Base-by-base conservation (phyloP, 129 eudicot species). In the Chrysanthemum seticuspe region DNA sequence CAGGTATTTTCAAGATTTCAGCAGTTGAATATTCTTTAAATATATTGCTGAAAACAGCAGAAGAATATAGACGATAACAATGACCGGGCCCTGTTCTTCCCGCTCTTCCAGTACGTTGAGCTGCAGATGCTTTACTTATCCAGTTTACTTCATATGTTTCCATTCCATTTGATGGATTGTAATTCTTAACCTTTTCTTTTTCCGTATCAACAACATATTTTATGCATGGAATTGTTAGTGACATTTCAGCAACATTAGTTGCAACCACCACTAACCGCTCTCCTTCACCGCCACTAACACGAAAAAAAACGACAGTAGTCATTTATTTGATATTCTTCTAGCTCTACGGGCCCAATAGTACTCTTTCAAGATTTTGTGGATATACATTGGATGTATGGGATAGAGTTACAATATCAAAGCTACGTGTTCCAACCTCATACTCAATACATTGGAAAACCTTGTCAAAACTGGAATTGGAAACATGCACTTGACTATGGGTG, bases 171-270 rank as follows among this genome's bases (percentile, higher is more conserved):
- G 21, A 19, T 19, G 21, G 21, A 19, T 19, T 19, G 21, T 19
- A 19, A 19, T 19, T 19, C 21, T 19, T 19, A 19, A 19, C 21
- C 21, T 19, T 19, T 19, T 19, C 21, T 19, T 19, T 19, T 19
- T 19, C 21, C 21, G 21, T 19, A 19, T 19, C 21, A 19, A 94
- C 94, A 68, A 94, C 97, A 67, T 94, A 94, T 67, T 84, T 94
- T 70, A 94, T 85, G 16, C 97, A 97, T 9, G 97, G 97, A 53
- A 94, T 94, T 14, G 99, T 94, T 74, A 94, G 74, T 58, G 99
- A 94, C 19, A 97, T 94, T 77, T 90, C 97, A 6, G 97, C 99
- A 74, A 94, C 99, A 74, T 94, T 94, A 58, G 99, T 94, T 36
- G 99, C 97, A 75, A 94, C 88, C 44, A 94, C 94, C 14, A 90